Base-by-base conservation (phyloP, 345 rosid species). In the Euphorbia lathyris region DNA sequence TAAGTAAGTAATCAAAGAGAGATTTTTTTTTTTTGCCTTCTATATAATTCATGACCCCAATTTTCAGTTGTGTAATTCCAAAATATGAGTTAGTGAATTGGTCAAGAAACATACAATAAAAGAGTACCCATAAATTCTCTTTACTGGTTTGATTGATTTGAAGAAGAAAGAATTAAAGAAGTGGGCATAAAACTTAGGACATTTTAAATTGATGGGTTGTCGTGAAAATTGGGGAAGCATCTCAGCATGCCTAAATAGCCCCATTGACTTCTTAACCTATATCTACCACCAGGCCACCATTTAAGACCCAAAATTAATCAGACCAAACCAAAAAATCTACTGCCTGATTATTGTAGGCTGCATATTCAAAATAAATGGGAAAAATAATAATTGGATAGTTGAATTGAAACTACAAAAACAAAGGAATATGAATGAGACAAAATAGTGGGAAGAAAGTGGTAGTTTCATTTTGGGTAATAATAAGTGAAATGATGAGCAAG, bases 401-500 rank as follows among this genome's bases (percentile, higher is more conserved):
- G 72, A 69, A 10, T 5, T 10, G 38, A 29, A n/a, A 48, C n/a
- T n/a, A 17, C 16, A 50, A 1, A 1, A 17, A 22, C 25, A 62
- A 50, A 36, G 20, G 22, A 60, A 16, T 45, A 11, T n/a, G 1
- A 40, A 29, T 20, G 4, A 7, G 11, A 48, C 30, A n/a, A 23
- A 30, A 34, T 22, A 6, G 23, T 25, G 5, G 20, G 12, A 55
- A 51, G 22, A 8, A 45, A 7, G 29, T 50, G 50, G 20, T 34
- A 12, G 38, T 25, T 59, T n/a, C n/a, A n/a, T n/a, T n/a, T 32
- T 61, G 36, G 30, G 45, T 29, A 20, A 48, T 30, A 36, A 45
- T 23, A 36, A 70, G 22, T 51, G 60, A 62, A 22, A 71, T 9
- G 67, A 50, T 32, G 58, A 23, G 19, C 25, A 34, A 48, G 19